Evolutionary conservation across 768 basidiomycete species (phyloP).

Genomic region (Naganishia randhawae): DNA sequence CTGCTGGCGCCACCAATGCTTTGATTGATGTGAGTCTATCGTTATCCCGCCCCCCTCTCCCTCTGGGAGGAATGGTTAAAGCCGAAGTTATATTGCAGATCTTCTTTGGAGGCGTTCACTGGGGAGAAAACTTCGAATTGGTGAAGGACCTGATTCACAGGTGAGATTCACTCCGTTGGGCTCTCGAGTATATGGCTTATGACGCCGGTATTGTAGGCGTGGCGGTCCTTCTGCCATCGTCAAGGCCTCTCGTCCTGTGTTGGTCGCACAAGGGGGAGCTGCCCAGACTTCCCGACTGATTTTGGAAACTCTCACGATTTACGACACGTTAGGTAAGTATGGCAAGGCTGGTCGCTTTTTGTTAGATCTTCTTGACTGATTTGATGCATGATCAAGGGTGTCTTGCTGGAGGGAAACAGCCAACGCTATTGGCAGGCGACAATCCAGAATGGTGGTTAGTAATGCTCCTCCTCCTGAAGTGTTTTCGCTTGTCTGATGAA

Average conservation of each 20-base stretch:
- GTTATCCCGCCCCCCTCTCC: too few relatives aligned
- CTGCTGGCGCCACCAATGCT: constrained; percentile 40
- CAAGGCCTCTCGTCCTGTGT: constrained; percentile 36
- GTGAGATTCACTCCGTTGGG: constrained; percentile 26
- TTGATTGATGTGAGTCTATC: constrained; percentile 46
- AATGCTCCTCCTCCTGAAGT: neutral
- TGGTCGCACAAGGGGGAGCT: constrained; percentile 41
- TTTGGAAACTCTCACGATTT: constrained; percentile 55
- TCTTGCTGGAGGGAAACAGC: constrained; percentile 51
- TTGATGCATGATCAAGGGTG: constrained; percentile 48
- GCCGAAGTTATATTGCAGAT: constrained; percentile 35
- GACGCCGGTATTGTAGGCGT: constrained; percentile 32
- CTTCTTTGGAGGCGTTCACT: constrained; percentile 53
- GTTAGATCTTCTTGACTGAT: neutral
- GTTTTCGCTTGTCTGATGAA: neutral
- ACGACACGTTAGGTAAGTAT: constrained; percentile 53
- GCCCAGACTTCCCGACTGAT: constrained; percentile 51
- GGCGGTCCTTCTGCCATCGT: constrained; percentile 54
- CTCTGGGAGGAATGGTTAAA: neutral
- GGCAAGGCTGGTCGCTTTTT: constrained; percentile 10
- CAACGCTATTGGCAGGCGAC: constrained; percentile 48
- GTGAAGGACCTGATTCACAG: constrained; percentile 52
- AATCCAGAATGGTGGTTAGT: constrained; percentile 52
- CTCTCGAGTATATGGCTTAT: neutral
- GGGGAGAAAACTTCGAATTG: constrained; percentile 52